phyloP scores from a whole-genome alignment of 2,329 filamentous ascomycete genomes.

The Alternaria sp. region DNA sequence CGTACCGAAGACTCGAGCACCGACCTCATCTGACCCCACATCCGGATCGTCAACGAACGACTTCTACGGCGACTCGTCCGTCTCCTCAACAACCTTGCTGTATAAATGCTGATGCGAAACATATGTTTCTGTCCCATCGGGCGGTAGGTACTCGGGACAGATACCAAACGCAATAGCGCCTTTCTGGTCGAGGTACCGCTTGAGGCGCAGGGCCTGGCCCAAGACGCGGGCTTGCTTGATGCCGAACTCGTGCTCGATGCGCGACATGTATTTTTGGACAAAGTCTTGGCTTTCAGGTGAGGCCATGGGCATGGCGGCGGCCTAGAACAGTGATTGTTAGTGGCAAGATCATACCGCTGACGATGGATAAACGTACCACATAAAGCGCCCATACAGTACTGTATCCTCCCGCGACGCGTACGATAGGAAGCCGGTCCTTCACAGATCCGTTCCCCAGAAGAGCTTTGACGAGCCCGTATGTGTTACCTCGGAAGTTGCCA shows the following conservation, averaged over 20 bases:
- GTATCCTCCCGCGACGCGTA: conserved; percentile 41
- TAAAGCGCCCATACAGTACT: conserved; percentile 43
- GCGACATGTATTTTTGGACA: conserved; percentile 58
- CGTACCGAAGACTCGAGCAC: not conserved
- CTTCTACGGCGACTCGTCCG: not conserved
- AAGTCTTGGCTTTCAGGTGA: conserved; percentile 32
- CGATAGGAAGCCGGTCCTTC: conserved; percentile 34
- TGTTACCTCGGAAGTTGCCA: conserved; percentile 29
- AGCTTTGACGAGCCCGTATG: not conserved
- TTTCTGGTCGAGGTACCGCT: conserved; percentile 18
- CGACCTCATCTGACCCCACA: not conserved
- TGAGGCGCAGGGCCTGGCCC: conserved; percentile 27
- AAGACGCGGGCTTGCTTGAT: conserved; percentile 44
- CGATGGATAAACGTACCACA: conserved; percentile 8
- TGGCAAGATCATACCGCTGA: not conserved
- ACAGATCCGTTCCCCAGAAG: conserved; percentile 1
- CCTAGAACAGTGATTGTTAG: not conserved
- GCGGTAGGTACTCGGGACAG: conserved; percentile 16
- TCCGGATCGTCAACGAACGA: not conserved
- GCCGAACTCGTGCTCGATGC: conserved; percentile 61
- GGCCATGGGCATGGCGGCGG: conserved; percentile 37
- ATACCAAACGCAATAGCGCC: conserved; percentile 1
- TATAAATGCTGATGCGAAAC: conserved; percentile 3
- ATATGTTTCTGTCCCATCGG: conserved; percentile 4
- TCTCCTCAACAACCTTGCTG: not conserved